Evolutionary conservation across 139 green algal species (phyloP), one percentile per base, ranked within the genome.

Genomic region (Zygnema circumcarinatum): DNA sequence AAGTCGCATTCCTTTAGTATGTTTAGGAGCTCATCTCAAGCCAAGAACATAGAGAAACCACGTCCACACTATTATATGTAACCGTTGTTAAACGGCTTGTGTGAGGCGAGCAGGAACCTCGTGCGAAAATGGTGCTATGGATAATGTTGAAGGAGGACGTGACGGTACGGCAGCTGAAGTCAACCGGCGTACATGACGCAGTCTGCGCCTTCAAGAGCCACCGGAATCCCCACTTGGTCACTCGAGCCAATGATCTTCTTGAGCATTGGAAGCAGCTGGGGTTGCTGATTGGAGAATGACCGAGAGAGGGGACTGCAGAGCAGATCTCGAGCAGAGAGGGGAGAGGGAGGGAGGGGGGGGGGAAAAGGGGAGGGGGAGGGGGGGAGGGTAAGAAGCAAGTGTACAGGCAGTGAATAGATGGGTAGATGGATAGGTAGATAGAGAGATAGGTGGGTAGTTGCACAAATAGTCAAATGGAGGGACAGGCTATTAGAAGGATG

Each of bases 231-330:
- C 47, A 62, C 16, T 25, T 62, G 47, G 7, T 62, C 47, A 62
- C 47, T 25, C 7, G 47, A 62, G 47, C 16, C 7, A 62, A 62
- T 7, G 47, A 7, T 25, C 16, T 62, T 7, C 16, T 62, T 25
- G 47, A 62, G 47, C 47, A 62, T 25, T 62, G 47, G 47, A 16
- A 62, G 7, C 7, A 62, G 47, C 47, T 62, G n/a, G n/a, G n/a
- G n/a, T n/a, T n/a, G n/a, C n/a, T n/a, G n/a, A n/a, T n/a, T n/a
- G 74, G 74, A 36, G 62, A 31, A 36, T 74, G 62, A 74, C 33
- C 2, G 74, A 40, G 20, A 22, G 32, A 7, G 32, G 38, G 68
- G 35, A 76, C 68, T 76, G 68, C 35, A 7, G 68, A 35, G 38
- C 11, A 11, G 68, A 16, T 33, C 16, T 36, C 41, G 72, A 74